Base-by-base conservation (phyloP, 2,329 filamentous ascomycete species). In the Ophiostoma angusticollis region DNA sequence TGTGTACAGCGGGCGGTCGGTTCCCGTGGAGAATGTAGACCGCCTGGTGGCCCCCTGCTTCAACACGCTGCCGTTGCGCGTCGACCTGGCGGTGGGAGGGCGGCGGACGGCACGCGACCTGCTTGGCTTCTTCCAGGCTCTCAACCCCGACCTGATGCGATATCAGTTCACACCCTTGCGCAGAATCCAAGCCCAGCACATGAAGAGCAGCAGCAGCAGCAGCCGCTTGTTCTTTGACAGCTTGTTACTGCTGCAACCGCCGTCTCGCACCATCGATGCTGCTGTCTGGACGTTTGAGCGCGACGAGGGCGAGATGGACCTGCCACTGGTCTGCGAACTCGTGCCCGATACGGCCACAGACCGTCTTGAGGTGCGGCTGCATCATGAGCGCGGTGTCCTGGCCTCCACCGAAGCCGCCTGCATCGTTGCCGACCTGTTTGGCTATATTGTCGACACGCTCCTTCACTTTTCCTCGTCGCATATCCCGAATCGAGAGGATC, bases 161-260 rank as follows among this genome's bases (percentile, higher is more conserved):
- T 78, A 80, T 49, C 85, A 94, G 46, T 72, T 93, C 36, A 83
- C 80, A 1, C 74, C 84, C 1, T 59, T 93, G 19, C 72, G 86
- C 18, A 70, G 68, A 1, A 75, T 93, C 12, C 84, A 89, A 49
- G 65, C 48, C 47, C 62, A 51, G 50, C 56, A 41, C 54, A 67
- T 41, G 3, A 47, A 50, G 1, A 65, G 68, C 2, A 58, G 59
- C 14, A 66, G 65, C 11, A n/a, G n/a, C n/a, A n/a, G n/a, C n/a
- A n/a, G n/a, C n/a, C n/a, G n/a, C n/a, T n/a, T n/a, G n/a, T 61
- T 94, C 0, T 94, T 94, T 54, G 84, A 93, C 52, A 83, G 80
- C 1, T 59, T 94, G 22, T 62, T 95, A 13, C 71, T 95, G 35
- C 62, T 94, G 9, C 87, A 95, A 52, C 77, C 79, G 31, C 65